Evolutionary conservation across 2,329 filamentous ascomycete genomes (phyloP), one percentile per base, ranked within the genome.

Genomic region (Arthrobotrys pseudoclavata): DNA sequence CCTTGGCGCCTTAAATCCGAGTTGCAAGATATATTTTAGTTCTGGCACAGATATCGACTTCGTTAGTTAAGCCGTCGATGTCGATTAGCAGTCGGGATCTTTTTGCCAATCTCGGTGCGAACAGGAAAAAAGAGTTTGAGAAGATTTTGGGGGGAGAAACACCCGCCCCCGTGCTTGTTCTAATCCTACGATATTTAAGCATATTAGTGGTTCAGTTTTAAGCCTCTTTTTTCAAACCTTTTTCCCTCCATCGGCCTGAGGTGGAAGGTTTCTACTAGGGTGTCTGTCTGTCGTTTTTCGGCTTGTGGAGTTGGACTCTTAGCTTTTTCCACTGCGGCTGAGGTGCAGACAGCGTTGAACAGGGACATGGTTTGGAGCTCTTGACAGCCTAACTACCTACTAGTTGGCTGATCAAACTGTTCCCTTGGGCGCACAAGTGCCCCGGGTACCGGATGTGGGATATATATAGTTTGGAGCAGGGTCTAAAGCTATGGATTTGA

Each of bases 161-260:
- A 9, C 31, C 34, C n/a, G n/a, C 55, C 55, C 52, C 26, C 31
- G 34, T 60, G 55, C 31, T 15, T 22, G 55, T 60, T 60, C 55
- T 60, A 20, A 60, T 60, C 55, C 55, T n/a, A 34, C 55, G 55
- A 60, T 60, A 60, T 60, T 60, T 60, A 60, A 60, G 34, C 55
- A 40, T 60, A 26, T 10, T 24, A 37, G n/a, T 24, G 42, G 42
- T 53, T 53, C 4, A n/a, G 7, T 42, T 60, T 60, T 60, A 60
- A 60, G 55, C 55, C 55, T 60, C 31, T 15, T 42, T 22, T 24
- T 45, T 7, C 4, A 50, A 60, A 12, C 55, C 55, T 42, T 60
- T 42, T 37, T n/a, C 20, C 29, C 4, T 37, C 50, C 1, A 42
- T 12, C 34, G 55, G 55, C 55, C 18, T 34, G 53, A 24, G 53